Evolutionary conservation across 1,284 basidiomycete genomes (phyloP).

Genomic region (Laetiporus sulphureus): DNA sequence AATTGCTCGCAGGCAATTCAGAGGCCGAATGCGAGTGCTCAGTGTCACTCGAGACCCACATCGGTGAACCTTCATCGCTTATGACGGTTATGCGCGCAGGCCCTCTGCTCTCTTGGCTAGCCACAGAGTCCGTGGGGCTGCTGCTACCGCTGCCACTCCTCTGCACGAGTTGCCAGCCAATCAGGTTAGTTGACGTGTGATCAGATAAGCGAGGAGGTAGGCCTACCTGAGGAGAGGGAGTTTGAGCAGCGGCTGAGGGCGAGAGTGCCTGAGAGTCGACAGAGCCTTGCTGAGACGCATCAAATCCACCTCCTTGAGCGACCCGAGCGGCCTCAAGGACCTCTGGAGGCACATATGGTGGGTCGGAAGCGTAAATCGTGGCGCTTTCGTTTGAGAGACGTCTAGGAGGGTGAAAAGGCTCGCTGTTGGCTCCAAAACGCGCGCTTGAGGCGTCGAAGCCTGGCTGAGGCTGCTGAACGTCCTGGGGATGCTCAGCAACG

Average conservation of each 20-base stretch:
- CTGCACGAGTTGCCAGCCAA: conserved; percentile 9
- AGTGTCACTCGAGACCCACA: conserved; percentile 9
- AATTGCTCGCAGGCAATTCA: conserved; percentile 1
- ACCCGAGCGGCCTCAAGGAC: conserved; percentile 6
- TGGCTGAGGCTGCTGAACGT: conserved; percentile 9
- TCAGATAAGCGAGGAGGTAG: conserved; percentile 15
- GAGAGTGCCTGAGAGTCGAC: conserved; percentile 6
- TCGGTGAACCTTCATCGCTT: too few species aligned
- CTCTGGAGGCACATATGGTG: conserved; percentile 15
- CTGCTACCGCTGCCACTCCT: conserved; percentile 12
- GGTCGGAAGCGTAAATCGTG: conserved; percentile 18
- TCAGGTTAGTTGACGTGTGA: conserved; percentile 9
- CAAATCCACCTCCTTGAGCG: conserved; percentile 7
- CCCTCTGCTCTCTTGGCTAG: conserved; percentile 13
- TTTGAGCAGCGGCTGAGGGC: conserved; percentile 10
- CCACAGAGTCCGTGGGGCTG: conserved; percentile 15
- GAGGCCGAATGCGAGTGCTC: conserved; percentile 5
- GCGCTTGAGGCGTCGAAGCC: conserved; percentile 9
- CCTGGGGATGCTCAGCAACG: conserved; percentile 10
- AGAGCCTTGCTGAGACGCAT: conserved; percentile 5
- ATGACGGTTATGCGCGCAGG: too few species aligned
- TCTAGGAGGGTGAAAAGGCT: conserved; percentile 9
- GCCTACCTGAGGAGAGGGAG: conserved; percentile 12
- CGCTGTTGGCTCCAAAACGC: conserved; percentile 11
- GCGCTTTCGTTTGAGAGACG: conserved; percentile 11